phyloP scores from a whole-genome alignment of 768 basidiomycete species.

The Basidioascus undulatus region DNA sequence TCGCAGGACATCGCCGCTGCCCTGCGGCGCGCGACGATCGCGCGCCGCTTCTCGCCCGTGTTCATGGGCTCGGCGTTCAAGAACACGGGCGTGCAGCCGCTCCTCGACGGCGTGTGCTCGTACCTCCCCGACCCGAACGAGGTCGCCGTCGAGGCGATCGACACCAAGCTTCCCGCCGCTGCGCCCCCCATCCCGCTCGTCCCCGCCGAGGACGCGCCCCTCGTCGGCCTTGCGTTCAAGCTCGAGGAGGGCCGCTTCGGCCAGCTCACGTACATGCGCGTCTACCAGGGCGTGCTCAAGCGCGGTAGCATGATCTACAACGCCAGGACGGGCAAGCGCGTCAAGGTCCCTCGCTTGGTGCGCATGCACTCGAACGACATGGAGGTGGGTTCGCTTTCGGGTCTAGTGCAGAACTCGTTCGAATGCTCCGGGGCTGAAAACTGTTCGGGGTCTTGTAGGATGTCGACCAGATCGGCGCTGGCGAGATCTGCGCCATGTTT shows the following conservation, averaged over 20 bases:
- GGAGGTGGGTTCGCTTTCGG: slow-evolving; percentile 28
- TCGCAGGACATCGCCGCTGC: slow-evolving; percentile 52
- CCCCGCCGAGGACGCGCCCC: slow-evolving; percentile 49
- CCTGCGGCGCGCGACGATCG: slow-evolving; percentile 67
- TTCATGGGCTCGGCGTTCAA: slow-evolving; percentile 93
- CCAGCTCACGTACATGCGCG: slow-evolving; percentile 91
- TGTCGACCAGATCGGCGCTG: slow-evolving; percentile 75
- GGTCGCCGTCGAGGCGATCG: slow-evolving; percentile 51
- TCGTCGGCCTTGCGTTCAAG: slow-evolving; percentile 93
- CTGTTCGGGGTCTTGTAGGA: slow-evolving; percentile 36
- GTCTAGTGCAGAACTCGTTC: not conserved
- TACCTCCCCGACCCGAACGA: slow-evolving; percentile 82
- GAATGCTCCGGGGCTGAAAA: too few relatives aligned
- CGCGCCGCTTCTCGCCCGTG: slow-evolving; percentile 80
- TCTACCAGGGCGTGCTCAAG: slow-evolving; percentile 85
- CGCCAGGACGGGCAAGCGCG: slow-evolving; percentile 81
- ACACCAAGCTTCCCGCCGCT: slow-evolving; percentile 34
- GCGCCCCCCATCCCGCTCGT: slow-evolving; percentile 48
- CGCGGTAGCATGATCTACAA: slow-evolving; percentile 70
- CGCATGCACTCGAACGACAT: slow-evolving; percentile 98
- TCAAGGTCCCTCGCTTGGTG: slow-evolving; percentile 86
- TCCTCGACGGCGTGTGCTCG: slow-evolving; percentile 83
- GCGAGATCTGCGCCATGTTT: slow-evolving; percentile 98
- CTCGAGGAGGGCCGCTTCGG: slow-evolving; percentile 92
- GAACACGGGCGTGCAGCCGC: slow-evolving; percentile 81